Evolutionary conservation across 164 flowering plant genomes (phyloP), one percentile per base, ranked within the genome.

Genomic region (Vitis cinerea): DNA sequence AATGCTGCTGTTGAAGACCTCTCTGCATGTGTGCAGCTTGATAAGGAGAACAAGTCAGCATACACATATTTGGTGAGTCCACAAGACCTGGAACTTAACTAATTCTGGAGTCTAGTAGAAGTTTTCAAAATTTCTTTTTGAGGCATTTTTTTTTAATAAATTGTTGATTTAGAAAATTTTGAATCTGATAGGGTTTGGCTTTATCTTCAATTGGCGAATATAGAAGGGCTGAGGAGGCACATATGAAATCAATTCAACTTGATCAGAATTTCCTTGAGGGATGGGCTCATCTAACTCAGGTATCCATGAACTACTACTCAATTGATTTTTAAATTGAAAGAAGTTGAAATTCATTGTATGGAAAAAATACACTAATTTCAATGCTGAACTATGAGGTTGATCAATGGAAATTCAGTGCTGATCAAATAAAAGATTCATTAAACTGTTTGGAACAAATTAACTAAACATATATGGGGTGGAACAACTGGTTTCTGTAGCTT

Each of bases 231-330:
- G 93, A 95, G 78, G 98, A 92, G 77, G 86, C 94, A 54, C 97
- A 90, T 79, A 54, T 76, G 82, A 92, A 81, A 78, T 77, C 99
- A 48, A 83, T 93, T 75, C 84, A 90, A 74, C 75, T 93, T 66
- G 98, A 95, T 78, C 75, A 55, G 62, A 80, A 75, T 72, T 95
- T 85, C 67, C 83, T 92, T 72, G 99, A 95, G 81, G 99, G 91
- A 53, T 86, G 93, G 98, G 81, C 82, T 77, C 91, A 95, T 82
- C 82, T 95, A 50, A 79, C 89, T 14, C 98, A 91, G 99, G 99
- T 91, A 82, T 67, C 30, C 15, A 59, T 61, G 37, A 44, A 12
- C 15, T 19, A 12, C 48, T 56, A 48, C 5, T 37, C 44, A 37
- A 37, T 23, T 23, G 7, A 37, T 37, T 37, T 37, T 37, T 37